Evolutionary conservation across 2,329 filamentous ascomycete genomes (phyloP).

Genomic region (Venturia effusa): DNA sequence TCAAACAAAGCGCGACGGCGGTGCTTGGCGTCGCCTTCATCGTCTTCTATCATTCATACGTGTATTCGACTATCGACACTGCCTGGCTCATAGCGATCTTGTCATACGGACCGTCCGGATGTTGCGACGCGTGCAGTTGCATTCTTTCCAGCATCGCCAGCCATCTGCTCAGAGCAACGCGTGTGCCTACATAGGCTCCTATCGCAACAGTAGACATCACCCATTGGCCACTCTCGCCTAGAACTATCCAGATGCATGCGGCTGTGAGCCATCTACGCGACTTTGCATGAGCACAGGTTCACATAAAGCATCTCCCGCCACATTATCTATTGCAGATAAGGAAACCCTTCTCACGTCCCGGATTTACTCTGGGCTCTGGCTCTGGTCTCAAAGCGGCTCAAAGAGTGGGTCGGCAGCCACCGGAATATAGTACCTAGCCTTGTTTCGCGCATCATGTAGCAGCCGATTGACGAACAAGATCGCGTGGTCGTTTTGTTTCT

Average conservation of each 20-base stretch:
- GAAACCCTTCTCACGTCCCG: background rate
- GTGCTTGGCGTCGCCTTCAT: background rate
- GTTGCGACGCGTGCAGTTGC: background rate
- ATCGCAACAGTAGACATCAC: background rate
- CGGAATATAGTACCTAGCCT: background rate
- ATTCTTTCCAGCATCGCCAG: background rate
- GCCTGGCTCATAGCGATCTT: background rate
- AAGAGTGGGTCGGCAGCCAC: background rate
- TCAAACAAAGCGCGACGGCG: background rate
- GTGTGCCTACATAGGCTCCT: background rate
- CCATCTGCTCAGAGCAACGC: background rate
- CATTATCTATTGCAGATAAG: slow-evolving; percentile 1
- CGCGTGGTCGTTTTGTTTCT: background rate
- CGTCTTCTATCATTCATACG: background rate
- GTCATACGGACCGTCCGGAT: background rate
- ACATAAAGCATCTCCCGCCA: background rate
- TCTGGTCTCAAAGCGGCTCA: background rate
- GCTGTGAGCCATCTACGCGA: background rate
- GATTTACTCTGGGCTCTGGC: background rate
- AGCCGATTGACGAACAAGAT: background rate
- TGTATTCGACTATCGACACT: background rate
- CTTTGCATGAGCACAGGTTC: background rate
- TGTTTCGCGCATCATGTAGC: background rate
- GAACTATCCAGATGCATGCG: background rate
- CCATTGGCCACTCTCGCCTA: background rate